These are phyloP conservation scores for Stephania cephalantha DNA, from an alignment of 164 flowering plant species.

Conservation along the genomic window DNA sequence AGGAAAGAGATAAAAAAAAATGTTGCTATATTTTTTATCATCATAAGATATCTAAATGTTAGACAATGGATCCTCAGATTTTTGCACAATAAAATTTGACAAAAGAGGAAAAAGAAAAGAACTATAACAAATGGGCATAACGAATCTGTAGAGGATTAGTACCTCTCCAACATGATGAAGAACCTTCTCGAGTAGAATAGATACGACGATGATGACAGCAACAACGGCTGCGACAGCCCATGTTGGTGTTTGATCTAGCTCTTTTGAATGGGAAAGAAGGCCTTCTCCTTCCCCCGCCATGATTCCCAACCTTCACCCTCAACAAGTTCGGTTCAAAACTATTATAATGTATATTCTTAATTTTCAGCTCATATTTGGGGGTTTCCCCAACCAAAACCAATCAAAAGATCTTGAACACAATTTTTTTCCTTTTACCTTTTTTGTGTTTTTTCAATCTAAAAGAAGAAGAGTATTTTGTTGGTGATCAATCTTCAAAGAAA, in stretches of 20 bases:
- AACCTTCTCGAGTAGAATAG: conserved; percentile 61
- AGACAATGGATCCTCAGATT: too few relatives aligned
- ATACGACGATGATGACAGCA: conserved; percentile 58
- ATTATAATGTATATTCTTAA: background rate
- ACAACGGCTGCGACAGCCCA: conserved; percentile 90
- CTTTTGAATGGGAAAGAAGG: conserved; percentile 25
- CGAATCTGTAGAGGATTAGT: background rate
- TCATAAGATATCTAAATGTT: too few relatives aligned
- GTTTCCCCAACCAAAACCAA: background rate
- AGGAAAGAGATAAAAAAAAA: too few relatives aligned
- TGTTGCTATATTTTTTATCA: too few relatives aligned
- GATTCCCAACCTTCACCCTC: background rate
- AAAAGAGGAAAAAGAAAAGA: background rate
- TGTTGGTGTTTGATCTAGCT: conserved; percentile 78
- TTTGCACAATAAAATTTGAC: background rate
- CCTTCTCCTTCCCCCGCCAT: conserved; percentile 40
- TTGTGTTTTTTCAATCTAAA: background rate
- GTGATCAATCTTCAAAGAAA: background rate
- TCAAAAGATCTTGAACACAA: background rate
- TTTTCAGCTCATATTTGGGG: background rate
- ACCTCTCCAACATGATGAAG: conserved; percentile 74
- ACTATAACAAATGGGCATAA: background rate
- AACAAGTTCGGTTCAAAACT: background rate
- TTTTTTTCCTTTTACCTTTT: background rate
- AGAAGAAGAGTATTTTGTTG: background rate